Conservation (phyloP, 2,329 filamentous ascomycete genomes). For the Fusarium citri region DNA sequence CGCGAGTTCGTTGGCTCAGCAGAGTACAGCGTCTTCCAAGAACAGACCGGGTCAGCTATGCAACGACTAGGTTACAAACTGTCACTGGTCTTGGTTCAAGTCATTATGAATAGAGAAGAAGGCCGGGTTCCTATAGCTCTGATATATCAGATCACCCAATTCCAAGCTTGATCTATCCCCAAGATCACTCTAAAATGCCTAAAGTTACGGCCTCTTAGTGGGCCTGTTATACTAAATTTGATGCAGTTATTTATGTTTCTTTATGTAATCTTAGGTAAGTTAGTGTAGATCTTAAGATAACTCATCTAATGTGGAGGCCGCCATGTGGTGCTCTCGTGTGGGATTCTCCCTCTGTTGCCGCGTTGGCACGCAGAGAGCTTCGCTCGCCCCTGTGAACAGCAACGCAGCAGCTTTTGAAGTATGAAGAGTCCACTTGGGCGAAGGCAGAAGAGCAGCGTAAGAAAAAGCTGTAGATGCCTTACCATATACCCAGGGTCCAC, state of each 20-base stretch:
- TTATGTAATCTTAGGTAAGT: background rate
- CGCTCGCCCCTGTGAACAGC: constrained; percentile 5
- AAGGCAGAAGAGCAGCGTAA: background rate
- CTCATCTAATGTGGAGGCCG: background rate
- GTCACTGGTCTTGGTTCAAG: background rate
- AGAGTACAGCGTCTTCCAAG: background rate
- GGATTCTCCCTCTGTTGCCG: constrained; percentile 2
- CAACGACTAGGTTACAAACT: no score
- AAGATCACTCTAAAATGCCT: constrained; percentile 7
- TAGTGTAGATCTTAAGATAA: background rate
- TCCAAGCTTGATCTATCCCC: constrained; percentile 33
- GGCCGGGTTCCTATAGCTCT: constrained; percentile 17
- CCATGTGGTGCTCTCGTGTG: background rate
- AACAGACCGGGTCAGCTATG: background rate
- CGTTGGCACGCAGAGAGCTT: background rate
- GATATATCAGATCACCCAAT: constrained; percentile 24
- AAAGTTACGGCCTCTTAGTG: background rate
- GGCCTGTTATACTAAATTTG: constrained; percentile 2
- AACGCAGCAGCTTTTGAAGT: constrained; percentile 3
- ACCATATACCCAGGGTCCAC: background rate
- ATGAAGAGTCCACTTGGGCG: background rate
- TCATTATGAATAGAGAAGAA: background rate
- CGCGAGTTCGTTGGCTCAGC: background rate
- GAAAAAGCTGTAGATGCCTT: no score
- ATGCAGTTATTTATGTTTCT: background rate